phyloP scores from a whole-genome alignment of 768 basidiomycete species.

The Nevesoporus exiguus region DNA sequence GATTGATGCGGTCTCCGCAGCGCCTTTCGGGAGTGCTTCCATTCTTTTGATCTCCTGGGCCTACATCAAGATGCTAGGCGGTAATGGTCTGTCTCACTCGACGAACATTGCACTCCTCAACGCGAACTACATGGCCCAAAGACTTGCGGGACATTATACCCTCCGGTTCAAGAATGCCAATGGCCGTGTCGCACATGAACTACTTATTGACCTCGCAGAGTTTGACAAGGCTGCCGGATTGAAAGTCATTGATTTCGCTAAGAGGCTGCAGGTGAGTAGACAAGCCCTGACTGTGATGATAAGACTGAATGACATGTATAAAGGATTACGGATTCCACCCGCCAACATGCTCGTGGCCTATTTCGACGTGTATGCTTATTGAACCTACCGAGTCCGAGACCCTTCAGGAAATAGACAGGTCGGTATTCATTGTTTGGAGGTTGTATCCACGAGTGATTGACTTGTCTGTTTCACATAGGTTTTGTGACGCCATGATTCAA shows the following conservation, averaged over 20 bases:
- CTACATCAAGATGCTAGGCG: slow-evolving; percentile 99
- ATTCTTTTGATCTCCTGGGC: slow-evolving; percentile 98
- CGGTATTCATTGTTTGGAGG: slow-evolving; percentile 8
- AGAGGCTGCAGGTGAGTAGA: slow-evolving; percentile 76
- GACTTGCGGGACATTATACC: slow-evolving; percentile 80
- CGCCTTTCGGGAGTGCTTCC: slow-evolving; percentile 92
- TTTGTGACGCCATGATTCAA: slow-evolving; percentile 98
- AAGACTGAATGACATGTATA: not conserved
- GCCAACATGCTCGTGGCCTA: slow-evolving; percentile 98
- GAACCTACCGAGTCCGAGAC: slow-evolving; percentile 98
- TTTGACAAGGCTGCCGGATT: slow-evolving; percentile 87
- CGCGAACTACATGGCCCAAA: slow-evolving; percentile 96
- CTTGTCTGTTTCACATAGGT: slow-evolving; percentile 42
- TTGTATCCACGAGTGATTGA: not conserved
- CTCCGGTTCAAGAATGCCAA: slow-evolving; percentile 89
- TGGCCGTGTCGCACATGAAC: slow-evolving; percentile 91
- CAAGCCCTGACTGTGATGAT: not conserved
- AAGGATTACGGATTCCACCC: slow-evolving; percentile 94
- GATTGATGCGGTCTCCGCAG: slow-evolving; percentile 87
- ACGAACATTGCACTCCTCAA: slow-evolving; percentile 87
- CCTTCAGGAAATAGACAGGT: slow-evolving; percentile 89
- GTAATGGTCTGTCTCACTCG: slow-evolving; percentile 79
- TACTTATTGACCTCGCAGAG: slow-evolving; percentile 92
- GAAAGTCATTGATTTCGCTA: slow-evolving; percentile 96
- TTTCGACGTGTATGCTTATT: slow-evolving; percentile 94